Percentiles rank a stretch among this genome's conserved stretches.
phyloP scores from a whole-genome alignment of 2,329 filamentous ascomycete species.

The Phialocephala subalpina region DNA sequence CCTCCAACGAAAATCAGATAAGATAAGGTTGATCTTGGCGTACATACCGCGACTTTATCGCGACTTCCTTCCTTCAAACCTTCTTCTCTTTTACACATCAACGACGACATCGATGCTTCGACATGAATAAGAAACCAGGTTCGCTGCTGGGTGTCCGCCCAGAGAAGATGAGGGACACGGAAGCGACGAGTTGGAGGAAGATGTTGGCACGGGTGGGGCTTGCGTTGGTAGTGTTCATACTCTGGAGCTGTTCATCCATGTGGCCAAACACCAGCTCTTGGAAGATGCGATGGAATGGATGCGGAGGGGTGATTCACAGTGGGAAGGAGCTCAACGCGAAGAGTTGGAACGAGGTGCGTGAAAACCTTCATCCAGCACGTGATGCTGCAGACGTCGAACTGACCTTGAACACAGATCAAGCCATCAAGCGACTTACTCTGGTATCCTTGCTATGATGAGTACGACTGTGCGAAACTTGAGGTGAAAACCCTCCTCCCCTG shows the following conservation, averaged over 20 bases:
- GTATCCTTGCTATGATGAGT: slow-evolving; percentile 35
- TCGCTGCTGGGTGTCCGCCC: not conserved
- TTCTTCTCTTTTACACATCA: not conserved
- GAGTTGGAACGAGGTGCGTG: slow-evolving; percentile 20
- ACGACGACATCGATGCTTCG: not conserved
- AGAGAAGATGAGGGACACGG: not conserved
- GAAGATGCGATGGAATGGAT: not conserved
- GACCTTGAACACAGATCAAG: slow-evolving; percentile 15
- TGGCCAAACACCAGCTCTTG: not conserved
- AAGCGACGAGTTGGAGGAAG: not conserved
- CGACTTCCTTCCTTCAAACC: not conserved
- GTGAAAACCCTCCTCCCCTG: slow-evolving; percentile 8
- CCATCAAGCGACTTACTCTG: slow-evolving; percentile 32
- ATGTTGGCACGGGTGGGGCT: not conserved
- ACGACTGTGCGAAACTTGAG: slow-evolving; percentile 39
- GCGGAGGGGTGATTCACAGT: not conserved
- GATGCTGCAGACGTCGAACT: not conserved
- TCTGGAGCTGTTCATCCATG: not conserved
- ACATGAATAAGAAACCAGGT: not conserved
- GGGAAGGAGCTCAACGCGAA: not conserved
- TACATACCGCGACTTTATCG: not conserved
- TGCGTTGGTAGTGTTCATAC: not conserved
- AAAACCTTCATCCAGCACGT: not conserved
- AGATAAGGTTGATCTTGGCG: not conserved
- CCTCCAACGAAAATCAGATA: not conserved